Conservation (phyloP, 192 early-diverging fungal species). For the Radiomyces spectabilis region DNA sequence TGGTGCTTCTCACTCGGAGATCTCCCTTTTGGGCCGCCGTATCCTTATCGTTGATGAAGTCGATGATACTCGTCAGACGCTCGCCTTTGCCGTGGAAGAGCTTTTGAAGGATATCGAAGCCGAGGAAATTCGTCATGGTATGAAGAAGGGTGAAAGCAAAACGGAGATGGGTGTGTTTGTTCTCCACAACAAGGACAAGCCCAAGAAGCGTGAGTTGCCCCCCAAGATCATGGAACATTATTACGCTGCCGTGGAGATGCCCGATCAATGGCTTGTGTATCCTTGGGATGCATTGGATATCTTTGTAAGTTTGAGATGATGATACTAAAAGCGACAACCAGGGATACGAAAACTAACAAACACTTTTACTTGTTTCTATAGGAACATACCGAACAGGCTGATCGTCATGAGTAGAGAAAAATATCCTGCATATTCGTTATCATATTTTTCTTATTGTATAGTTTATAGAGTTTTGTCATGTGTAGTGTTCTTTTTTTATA, state of each 20-base stretch:
- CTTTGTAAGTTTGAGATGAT: no score
- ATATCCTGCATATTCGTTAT: no score
- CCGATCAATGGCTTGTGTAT: conserved; percentile 69
- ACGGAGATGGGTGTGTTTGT: conserved; percentile 70
- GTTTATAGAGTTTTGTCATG: no score
- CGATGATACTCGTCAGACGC: conserved; percentile 67
- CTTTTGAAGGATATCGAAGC: conserved; percentile 57
- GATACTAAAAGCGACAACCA: no score
- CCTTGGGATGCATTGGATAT: conserved; percentile 40
- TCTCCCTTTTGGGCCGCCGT: conserved; percentile 55
- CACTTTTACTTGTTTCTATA: no score
- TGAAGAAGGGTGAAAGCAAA: conserved; percentile 8
- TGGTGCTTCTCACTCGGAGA: conserved; percentile 52
- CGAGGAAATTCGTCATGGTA: conserved; percentile 15
- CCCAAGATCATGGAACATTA: conserved; percentile 54
- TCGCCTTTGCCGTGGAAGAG: conserved; percentile 68
- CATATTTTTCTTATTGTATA: no score
- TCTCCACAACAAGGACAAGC: conserved; percentile 73
- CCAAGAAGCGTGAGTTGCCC: conserved; percentile 57
- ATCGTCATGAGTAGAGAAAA: no score
- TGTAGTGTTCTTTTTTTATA: no score
- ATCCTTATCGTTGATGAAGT: conserved; percentile 78
- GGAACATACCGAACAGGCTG: no score
- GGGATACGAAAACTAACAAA: no score
- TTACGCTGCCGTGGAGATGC: conserved; percentile 64